Evolutionary conservation across 2,329 filamentous ascomycete genomes (phyloP).

Genomic region (Fonsecaea pedrosoi): DNA sequence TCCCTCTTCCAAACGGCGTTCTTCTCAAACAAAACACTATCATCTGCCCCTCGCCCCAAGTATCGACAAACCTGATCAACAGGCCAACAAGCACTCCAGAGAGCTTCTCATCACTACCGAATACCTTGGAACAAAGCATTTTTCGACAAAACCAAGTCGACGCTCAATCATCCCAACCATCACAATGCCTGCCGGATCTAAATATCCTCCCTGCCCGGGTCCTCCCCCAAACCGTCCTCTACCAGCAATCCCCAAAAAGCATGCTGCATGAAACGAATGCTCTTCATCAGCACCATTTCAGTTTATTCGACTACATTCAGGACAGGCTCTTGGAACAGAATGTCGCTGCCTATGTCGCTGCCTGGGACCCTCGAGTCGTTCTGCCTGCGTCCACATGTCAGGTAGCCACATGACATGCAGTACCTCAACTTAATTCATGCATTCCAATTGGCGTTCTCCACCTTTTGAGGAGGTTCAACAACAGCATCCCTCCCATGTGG

Average conservation of each 20-base stretch:
- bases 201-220: slow-evolving; percentile 44
- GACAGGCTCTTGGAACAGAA: not conserved
- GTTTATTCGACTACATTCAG: not conserved
- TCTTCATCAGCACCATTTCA: not conserved
- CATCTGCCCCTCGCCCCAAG: not conserved
- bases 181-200: slow-evolving; percentile 43
- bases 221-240: slow-evolving; percentile 44
- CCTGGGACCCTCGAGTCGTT: not conserved
- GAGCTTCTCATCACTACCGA: not conserved
- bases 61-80: not conserved
- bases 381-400: not conserved
- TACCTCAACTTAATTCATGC: slow-evolving; percentile 14
- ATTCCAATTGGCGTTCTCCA: slow-evolving; percentile 16
- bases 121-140: slow-evolving; percentile 8
- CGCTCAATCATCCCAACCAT: slow-evolving; percentile 13
- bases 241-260: slow-evolving; percentile 41
- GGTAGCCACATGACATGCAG: slow-evolving; percentile 26
- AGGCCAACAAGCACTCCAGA: not conserved
- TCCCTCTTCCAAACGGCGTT: slow-evolving; percentile 19
- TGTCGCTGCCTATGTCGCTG: not conserved
- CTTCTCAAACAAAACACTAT: slow-evolving; percentile 14
- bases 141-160: slow-evolving; percentile 11
- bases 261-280: not conserved
- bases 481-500: slow-evolving; percentile 4
- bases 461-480: slow-evolving; percentile 12